Evolutionary conservation across 257 asterid species (phyloP).

Genomic region (Ballota nigra): DNA sequence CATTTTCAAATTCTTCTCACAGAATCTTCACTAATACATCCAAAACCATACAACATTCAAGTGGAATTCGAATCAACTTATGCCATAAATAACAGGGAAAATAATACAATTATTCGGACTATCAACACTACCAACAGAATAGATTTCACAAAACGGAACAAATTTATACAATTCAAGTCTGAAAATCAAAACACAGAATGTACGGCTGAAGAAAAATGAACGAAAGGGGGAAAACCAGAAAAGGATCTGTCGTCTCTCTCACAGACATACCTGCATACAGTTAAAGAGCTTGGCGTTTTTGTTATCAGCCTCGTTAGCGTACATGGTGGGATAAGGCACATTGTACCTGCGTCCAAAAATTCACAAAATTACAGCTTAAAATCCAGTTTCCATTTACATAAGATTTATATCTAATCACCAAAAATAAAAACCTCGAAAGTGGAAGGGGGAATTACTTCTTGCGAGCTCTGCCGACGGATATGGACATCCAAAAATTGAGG

Average conservation of each 20-base stretch:
- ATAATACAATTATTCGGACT: too few species aligned
- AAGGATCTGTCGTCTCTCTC: too few species aligned
- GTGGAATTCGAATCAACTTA: neutral
- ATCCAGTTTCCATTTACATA: too few species aligned
- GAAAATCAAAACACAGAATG: neutral
- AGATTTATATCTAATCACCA: neutral
- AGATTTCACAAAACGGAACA: too few species aligned
- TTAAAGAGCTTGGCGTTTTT: constrained; percentile 84
- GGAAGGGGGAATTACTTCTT: constrained; percentile 41
- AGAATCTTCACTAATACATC: too few species aligned
- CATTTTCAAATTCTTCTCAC: neutral
- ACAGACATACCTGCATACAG: constrained; percentile 94
- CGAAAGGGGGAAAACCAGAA: too few species aligned
- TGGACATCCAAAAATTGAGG: constrained; percentile 80
- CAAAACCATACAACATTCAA: neutral
- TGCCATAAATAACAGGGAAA: neutral
- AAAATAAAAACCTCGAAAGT: too few species aligned
- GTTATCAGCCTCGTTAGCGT: constrained; percentile 77
- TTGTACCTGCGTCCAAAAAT: constrained; percentile 53
- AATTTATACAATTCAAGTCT: neutral
- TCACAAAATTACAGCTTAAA: neutral
- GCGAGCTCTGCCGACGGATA: constrained; percentile 74
- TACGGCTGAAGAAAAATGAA: too few species aligned
- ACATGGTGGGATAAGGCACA: constrained; percentile 71
- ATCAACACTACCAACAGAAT: too few species aligned